These are phyloP conservation scores for Elongisporangium undulatum DNA, from an alignment of 352 stramenopile genomes.

Conservation along the genomic window DNA sequence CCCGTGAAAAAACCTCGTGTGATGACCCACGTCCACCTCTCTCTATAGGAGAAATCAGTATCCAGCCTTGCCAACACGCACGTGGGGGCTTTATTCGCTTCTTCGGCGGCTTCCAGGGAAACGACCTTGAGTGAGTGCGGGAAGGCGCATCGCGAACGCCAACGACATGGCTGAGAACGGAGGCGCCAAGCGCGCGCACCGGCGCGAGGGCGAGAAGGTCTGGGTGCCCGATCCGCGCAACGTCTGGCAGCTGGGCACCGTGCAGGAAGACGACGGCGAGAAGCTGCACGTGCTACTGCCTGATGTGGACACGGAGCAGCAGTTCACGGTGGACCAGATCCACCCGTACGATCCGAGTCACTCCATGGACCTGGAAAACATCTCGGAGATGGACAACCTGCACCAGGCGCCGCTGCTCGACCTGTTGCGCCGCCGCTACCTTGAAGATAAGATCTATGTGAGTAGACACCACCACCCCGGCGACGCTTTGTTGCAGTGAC, in stretches of 20 bases:
- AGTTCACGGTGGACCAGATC: conserved; percentile 74
- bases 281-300: conserved; percentile 82
- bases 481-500: background rate
- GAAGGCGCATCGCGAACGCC: background rate
- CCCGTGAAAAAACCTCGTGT: background rate
- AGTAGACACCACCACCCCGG: conserved; percentile 4
- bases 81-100: background rate
- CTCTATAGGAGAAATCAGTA: background rate
- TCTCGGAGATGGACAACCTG: conserved; percentile 93
- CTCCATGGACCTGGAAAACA: conserved; percentile 83
- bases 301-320: conserved; percentile 75
- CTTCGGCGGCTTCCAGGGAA: background rate
- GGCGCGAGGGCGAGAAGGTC: conserved; percentile 84
- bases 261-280: conserved; percentile 82
- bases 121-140: background rate
- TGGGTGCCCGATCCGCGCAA: conserved; percentile 84
- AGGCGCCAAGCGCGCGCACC: conserved; percentile 36
- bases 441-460: conserved; percentile 91
- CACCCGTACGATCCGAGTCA: conserved; percentile 91
- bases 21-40: background rate
- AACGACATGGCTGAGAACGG: conserved; percentile 15
- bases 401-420: conserved; percentile 90
- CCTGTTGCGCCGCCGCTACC: conserved; percentile 82
- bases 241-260: conserved; percentile 83
- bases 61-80: background rate